A percentile compares a stretch with the other conserved stretches of the same genome.
Evolutionary conservation across 192 early-diverging fungal genomes (phyloP).

Genomic region (Rhizoclosmatium globosum): DNA sequence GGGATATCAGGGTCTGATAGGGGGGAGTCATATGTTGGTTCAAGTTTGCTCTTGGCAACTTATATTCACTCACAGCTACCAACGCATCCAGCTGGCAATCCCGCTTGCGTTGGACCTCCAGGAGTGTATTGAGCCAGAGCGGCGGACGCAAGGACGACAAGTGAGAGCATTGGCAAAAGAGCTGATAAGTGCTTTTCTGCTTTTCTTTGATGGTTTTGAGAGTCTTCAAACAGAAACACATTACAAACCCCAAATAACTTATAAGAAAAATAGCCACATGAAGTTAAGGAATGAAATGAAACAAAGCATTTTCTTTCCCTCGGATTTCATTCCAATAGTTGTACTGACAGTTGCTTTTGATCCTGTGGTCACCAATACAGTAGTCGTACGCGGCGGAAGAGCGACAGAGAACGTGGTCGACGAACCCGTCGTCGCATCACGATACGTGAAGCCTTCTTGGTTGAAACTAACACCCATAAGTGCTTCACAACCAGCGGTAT

Average conservation of each 20-base stretch:
- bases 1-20: constrained; percentile 13
- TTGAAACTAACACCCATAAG: constrained; percentile 4
- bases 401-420: not conserved
- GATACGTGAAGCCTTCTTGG: not conserved
- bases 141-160: not conserved
- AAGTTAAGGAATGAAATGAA: too few relatives aligned
- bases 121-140: constrained; percentile 4
- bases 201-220: too few relatives aligned
- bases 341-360: too few relatives aligned
- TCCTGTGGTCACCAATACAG: not conserved
- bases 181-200: too few relatives aligned
- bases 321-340: too few relatives aligned
- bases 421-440: not conserved
- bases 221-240: too few relatives aligned
- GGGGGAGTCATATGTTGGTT: not conserved
- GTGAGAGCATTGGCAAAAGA: not conserved
- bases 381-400: constrained; percentile 5
- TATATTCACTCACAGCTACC: constrained; percentile 24
- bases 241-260: too few relatives aligned
- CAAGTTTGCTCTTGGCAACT: constrained; percentile 31
- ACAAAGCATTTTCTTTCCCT: too few relatives aligned
- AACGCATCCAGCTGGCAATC: constrained; percentile 25
- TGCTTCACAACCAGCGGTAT: constrained; percentile 17
- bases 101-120: constrained; percentile 22
- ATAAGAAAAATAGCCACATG: too few relatives aligned